phyloP scores from a whole-genome alignment of 192 early-diverging fungal species.

The Umbelopsis vinacea region DNA sequence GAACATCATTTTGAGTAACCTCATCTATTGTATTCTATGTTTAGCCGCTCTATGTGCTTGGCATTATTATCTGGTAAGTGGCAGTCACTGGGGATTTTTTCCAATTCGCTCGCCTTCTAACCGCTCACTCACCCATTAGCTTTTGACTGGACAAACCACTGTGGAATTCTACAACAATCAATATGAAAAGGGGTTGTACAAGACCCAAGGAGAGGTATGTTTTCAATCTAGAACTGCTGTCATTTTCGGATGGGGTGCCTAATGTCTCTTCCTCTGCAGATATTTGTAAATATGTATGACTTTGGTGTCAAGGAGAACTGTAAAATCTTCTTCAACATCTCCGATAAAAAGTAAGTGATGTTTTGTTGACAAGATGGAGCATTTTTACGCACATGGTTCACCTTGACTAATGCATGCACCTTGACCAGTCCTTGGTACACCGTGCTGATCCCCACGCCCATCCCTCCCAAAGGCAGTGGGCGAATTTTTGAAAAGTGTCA shows the following conservation, averaged over 20 bases:
- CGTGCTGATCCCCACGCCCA: conserved; percentile 51
- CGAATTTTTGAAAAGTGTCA: conserved; percentile 39
- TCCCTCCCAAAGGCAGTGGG: conserved; percentile 48
- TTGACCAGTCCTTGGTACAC: conserved; percentile 54
- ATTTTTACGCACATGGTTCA: too few species aligned
- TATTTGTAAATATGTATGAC: conserved; percentile 50
- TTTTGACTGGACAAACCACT: conserved; percentile 62
- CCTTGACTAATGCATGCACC: neutral
- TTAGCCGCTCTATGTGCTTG: conserved; percentile 56
- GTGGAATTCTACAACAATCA: conserved; percentile 66
- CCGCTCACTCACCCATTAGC: conserved; percentile 20
- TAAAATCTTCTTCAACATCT: conserved; percentile 56
- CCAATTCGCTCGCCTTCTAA: neutral
- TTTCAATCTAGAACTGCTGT: neutral
- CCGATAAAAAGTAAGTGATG: conserved; percentile 48
- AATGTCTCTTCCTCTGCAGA: conserved; percentile 26
- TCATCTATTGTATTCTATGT: neutral
- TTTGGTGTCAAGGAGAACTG: conserved; percentile 51
- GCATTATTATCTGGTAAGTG: conserved; percentile 63
- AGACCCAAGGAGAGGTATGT: conserved; percentile 52
- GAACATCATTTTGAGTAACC: neutral
- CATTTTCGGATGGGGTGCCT: neutral
- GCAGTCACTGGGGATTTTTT: neutral
- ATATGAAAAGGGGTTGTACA: conserved; percentile 53
- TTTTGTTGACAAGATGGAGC: too few species aligned